Percentiles rank a stretch among this genome's conserved stretches.
These are phyloP conservation scores for Phytophthora citricola DNA, from an alignment of 352 stramenopile species.

Conservation along the genomic window DNA sequence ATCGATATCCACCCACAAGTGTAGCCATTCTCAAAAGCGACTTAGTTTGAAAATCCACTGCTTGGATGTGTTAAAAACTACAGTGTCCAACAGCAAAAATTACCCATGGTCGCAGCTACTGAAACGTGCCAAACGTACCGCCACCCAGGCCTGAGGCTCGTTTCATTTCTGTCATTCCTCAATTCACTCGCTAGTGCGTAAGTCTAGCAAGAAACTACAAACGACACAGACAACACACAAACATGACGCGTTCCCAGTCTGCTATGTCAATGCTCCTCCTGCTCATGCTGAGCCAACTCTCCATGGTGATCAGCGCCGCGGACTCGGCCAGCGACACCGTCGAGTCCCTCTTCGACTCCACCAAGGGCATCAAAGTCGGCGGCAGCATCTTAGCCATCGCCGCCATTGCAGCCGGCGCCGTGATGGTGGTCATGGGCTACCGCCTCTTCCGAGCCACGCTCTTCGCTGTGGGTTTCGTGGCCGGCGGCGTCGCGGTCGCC, in stretches of 20 bases:
- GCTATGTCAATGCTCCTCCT: conserved; percentile 36
- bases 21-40: conserved; percentile 23
- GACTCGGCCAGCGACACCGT: conserved; percentile 45
- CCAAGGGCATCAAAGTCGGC: conserved; percentile 41
- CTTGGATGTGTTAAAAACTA: conserved; percentile 4
- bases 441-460: conserved; percentile 64
- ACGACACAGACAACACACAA: conserved; percentile 6
- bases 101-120: conserved; percentile 15
- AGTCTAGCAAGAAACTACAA: conserved; percentile 1
- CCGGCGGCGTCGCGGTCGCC: conserved; percentile 51
- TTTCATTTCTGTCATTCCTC: conserved; percentile 32
- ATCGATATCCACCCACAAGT: conserved; percentile 14
- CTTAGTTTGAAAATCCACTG: conserved; percentile 31
- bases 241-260: conserved; percentile 23
- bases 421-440: conserved; percentile 60
- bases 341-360: conserved; percentile 53
- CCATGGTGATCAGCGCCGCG: conserved; percentile 12
- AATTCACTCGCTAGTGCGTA: conserved; percentile 25
- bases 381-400: conserved; percentile 47
- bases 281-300: conserved; percentile 27
- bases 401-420: conserved; percentile 38
- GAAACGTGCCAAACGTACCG: conserved; percentile 18
- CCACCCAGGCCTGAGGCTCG: neutral
- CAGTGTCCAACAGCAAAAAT: conserved; percentile 29
- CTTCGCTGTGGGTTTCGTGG: conserved; percentile 63